Conservation (phyloP, 805 yeast genomes). For the Candida fluviatilis region DNA sequence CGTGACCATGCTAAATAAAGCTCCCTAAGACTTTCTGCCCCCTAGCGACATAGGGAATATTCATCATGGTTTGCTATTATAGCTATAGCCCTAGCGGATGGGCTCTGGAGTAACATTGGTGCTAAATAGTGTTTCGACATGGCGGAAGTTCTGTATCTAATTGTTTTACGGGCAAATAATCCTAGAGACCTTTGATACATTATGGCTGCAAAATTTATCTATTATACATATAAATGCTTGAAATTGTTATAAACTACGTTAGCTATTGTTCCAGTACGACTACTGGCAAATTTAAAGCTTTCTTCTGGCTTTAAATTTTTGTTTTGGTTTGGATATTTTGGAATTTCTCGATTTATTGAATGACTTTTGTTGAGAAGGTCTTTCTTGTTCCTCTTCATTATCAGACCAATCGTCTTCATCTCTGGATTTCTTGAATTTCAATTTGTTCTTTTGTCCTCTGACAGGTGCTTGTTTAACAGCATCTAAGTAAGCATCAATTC, state of each 20-base stretch:
- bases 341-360: slow-evolving; percentile 21
- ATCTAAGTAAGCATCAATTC: slow-evolving; percentile 88
- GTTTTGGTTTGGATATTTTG: slow-evolving; percentile 39
- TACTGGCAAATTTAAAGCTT: slow-evolving; percentile 49
- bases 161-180: too few species aligned
- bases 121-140: too few species aligned
- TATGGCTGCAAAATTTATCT: slow-evolving; percentile 2
- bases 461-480: slow-evolving; percentile 93
- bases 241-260: too few species aligned
- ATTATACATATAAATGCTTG: slow-evolving; percentile 1
- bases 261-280: too few species aligned
- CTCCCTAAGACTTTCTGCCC: too few species aligned
- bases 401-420: slow-evolving; percentile 46
- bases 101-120: too few species aligned
- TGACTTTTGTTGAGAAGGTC: slow-evolving; percentile 10
- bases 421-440: slow-evolving; percentile 74
- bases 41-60: too few species aligned
- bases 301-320: slow-evolving; percentile 55
- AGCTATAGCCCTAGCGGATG: too few species aligned
- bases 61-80: too few species aligned
- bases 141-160: too few species aligned
- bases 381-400: slow-evolving; percentile 42
- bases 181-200: background rate
- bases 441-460: slow-evolving; percentile 87
- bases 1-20: too few species aligned